Conservation (phyloP, 202 grass and related monocot species). For the Dendrocalamus latiflorus region DNA sequence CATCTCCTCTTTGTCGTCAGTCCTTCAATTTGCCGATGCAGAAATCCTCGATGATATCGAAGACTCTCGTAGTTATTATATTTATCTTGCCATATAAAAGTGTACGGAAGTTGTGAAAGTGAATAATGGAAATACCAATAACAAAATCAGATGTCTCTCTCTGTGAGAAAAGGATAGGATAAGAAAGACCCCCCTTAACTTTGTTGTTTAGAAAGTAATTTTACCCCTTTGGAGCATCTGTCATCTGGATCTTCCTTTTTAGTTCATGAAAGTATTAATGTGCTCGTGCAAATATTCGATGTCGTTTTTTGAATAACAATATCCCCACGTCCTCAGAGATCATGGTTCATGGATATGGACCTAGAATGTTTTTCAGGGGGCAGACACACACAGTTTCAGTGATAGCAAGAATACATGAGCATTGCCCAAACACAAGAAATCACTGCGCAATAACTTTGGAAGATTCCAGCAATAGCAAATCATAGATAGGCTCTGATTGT, state of each 20-base stretch:
- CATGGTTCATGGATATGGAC: conserved; percentile 10
- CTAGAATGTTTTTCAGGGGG: neutral
- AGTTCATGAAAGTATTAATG: neutral
- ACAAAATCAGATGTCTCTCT: neutral
- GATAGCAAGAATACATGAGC: neutral
- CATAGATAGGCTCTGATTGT: neutral
- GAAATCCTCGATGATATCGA: conserved; percentile 88
- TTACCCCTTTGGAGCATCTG: neutral
- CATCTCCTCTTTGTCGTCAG: too few species aligned
- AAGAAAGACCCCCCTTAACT: neutral
- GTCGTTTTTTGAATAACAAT: too few species aligned
- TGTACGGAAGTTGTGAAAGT: neutral
- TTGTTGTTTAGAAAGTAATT: neutral
- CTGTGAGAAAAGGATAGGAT: neutral
- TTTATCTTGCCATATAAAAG: neutral
- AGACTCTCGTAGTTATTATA: conserved; percentile 44
- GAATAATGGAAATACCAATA: neutral
- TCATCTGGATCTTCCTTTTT: conserved; percentile 7
- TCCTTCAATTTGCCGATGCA: conserved; percentile 59
- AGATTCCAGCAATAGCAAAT: neutral
- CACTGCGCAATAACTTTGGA: neutral
- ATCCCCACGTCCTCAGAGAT: neutral
- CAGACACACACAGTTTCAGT: neutral
- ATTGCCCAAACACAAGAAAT: neutral
- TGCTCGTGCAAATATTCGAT: neutral